Percentiles rank a stretch among this genome's conserved stretches.
phyloP scores from a whole-genome alignment of 352 stramenopile genomes.

The Globisporangium okanoganense region DNA sequence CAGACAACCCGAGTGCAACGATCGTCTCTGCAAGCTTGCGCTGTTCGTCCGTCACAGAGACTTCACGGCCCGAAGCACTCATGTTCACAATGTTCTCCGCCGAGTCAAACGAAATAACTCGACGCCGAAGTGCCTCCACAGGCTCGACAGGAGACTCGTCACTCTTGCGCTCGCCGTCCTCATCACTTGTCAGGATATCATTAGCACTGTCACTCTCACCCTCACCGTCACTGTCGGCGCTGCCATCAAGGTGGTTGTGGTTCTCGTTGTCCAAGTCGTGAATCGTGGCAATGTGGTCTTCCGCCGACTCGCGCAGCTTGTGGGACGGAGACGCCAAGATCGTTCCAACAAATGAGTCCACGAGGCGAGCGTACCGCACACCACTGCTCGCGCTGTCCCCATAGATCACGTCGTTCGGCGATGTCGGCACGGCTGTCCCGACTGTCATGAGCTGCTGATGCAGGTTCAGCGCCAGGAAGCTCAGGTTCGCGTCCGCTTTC shows the following conservation, averaged over 20 bases:
- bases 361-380: constrained; percentile 41
- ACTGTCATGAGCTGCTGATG: constrained; percentile 84
- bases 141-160: constrained; percentile 36
- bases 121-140: constrained; percentile 52
- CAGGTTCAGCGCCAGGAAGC: constrained; percentile 81
- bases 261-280: constrained; percentile 17
- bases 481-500: constrained; percentile 75
- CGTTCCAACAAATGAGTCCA: constrained; percentile 56
- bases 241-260: constrained; percentile 16
- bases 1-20: constrained; percentile 57
- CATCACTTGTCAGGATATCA: constrained; percentile 15
- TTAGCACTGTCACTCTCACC: constrained; percentile 23
- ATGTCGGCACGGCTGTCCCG: constrained; percentile 63
- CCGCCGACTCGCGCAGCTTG: neutral
- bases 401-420: constrained; percentile 43
- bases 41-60: constrained; percentile 47
- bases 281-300: constrained; percentile 13
- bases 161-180: constrained; percentile 18
- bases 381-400: constrained; percentile 30
- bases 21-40: constrained; percentile 72
- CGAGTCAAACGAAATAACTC: constrained; percentile 76
- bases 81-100: constrained; percentile 73
- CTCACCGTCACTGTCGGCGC: constrained; percentile 15
- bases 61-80: constrained; percentile 29
- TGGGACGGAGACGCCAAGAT: constrained; percentile 33